phyloP scores from a whole-genome alignment of 2,329 filamentous ascomycete genomes.

The Aaosphaeria pasadenensis region DNA sequence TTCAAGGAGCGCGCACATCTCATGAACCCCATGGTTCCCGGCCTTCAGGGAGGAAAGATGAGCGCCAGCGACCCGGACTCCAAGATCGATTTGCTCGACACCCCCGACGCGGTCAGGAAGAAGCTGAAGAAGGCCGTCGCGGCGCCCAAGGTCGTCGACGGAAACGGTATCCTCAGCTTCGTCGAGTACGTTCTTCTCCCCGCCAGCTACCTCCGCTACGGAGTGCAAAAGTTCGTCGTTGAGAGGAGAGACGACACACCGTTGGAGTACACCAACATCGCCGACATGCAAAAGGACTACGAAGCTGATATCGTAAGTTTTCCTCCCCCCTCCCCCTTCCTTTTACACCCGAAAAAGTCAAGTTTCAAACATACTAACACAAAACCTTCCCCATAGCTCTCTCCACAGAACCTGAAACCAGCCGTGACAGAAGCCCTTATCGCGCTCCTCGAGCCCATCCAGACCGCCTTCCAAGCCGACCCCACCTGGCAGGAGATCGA shows the following conservation, averaged over 20 bases:
- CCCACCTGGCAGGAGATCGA: constrained; percentile 78
- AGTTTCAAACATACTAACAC: neutral
- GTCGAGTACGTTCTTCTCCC: constrained; percentile 85
- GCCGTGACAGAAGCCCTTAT: constrained; percentile 73
- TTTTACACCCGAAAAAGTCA: neutral
- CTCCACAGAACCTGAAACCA: constrained; percentile 84
- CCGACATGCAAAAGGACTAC: constrained; percentile 78
- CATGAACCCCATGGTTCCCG: constrained; percentile 87
- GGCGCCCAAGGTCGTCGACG: constrained; percentile 71
- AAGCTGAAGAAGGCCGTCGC: constrained; percentile 72
- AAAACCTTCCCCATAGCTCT: constrained; percentile 52
- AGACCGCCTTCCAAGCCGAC: constrained; percentile 66
- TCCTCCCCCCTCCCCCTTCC: neutral
- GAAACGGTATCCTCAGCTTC: constrained; percentile 83
- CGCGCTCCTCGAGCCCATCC: constrained; percentile 74
- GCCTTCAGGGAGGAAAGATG: constrained; percentile 83
- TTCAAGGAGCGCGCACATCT: constrained; percentile 73
- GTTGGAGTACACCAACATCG: constrained; percentile 74
- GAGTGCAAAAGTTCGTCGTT: constrained; percentile 63
- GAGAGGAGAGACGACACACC: constrained; percentile 68
- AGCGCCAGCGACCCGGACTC: constrained; percentile 64
- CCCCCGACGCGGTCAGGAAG: constrained; percentile 69
- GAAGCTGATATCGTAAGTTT: constrained; percentile 66
- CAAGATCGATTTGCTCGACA: constrained; percentile 92
- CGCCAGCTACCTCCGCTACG: constrained; percentile 60